A percentile compares a stretch with the other conserved stretches of the same genome.
phyloP scores from a whole-genome alignment of 495 filamentous ascomycete species.

The Penicillium cinerascens region DNA sequence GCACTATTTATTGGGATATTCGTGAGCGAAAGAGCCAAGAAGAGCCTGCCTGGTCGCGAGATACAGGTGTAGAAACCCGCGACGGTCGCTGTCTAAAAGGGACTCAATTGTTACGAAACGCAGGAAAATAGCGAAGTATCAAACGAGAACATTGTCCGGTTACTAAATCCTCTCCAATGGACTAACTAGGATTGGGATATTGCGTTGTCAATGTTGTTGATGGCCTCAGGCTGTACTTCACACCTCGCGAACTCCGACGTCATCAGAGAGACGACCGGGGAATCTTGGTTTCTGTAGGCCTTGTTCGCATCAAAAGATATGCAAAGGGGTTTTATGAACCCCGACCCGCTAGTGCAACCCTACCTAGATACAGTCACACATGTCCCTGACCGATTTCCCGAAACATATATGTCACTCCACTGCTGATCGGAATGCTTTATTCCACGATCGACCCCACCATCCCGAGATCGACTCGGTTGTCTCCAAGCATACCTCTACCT shows the following conservation, averaged over 20 bases:
- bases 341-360: too few relatives aligned
- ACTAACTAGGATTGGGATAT: neutral
- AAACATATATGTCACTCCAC: neutral
- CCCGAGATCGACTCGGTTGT: neutral
- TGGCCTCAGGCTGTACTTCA: neutral
- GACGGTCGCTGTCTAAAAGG: neutral
- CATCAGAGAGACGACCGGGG: neutral
- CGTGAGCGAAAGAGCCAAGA: neutral
- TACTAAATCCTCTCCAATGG: neutral
- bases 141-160: neutral
- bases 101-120: neutral
- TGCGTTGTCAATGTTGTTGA: neutral
- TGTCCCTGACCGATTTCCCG: neutral
- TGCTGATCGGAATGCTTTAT: neutral
- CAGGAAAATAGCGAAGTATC: neutral
- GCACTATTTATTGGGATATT: neutral
- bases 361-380: too few relatives aligned
- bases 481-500: neutral
- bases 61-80: neutral
- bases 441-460: neutral
- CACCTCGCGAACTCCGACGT: neutral
- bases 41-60: neutral
- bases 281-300: neutral
- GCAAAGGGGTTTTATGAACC: too few relatives aligned
- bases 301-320: too few relatives aligned